A percentile compares a stretch with the other conserved stretches of the same genome.
These are phyloP conservation scores for Collybia mongolica DNA, from an alignment of 768 basidiomycete species.

Conservation along the genomic window DNA sequence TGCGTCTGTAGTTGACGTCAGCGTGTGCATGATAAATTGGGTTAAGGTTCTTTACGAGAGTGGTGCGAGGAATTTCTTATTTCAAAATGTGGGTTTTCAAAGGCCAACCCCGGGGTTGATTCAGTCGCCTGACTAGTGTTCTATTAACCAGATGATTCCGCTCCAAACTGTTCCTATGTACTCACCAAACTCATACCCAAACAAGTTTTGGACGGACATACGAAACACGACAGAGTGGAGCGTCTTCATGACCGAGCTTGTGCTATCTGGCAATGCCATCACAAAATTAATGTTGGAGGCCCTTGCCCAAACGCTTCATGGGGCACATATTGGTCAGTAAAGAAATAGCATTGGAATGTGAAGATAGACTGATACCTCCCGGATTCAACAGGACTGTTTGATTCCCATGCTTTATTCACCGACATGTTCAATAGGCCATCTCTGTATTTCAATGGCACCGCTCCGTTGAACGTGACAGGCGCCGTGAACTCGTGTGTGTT, in stretches of 20 bases:
- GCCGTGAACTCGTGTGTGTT: constrained; percentile 48
- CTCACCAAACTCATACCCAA: constrained; percentile 43
- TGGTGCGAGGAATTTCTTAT: constrained; percentile 66
- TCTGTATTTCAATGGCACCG: constrained; percentile 62
- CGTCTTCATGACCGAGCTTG: constrained; percentile 52
- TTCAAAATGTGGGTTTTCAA: constrained; percentile 57
- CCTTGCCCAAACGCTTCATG: constrained; percentile 45
- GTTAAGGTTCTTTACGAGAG: constrained; percentile 51
- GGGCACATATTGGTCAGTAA: constrained; percentile 55
- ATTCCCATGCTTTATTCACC: constrained; percentile 58
- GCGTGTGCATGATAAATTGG: constrained; percentile 59
- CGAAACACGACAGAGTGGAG: constrained; percentile 60
- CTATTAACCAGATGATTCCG: constrained; percentile 50
- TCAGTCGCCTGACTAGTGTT: not conserved
- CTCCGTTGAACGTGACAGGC: constrained; percentile 57
- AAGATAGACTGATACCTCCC: not conserved
- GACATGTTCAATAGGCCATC: constrained; percentile 55
- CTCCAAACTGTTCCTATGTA: constrained; percentile 50
- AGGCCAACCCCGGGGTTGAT: not conserved
- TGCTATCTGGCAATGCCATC: constrained; percentile 49
- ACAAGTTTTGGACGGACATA: constrained; percentile 45
- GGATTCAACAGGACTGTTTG: constrained; percentile 46
- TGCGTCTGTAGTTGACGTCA: constrained; percentile 59
- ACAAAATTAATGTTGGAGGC: constrained; percentile 49
- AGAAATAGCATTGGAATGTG: not conserved